Evolutionary conservation across 345 rosid species (phyloP).

Genomic region (Physaria fendleri): DNA sequence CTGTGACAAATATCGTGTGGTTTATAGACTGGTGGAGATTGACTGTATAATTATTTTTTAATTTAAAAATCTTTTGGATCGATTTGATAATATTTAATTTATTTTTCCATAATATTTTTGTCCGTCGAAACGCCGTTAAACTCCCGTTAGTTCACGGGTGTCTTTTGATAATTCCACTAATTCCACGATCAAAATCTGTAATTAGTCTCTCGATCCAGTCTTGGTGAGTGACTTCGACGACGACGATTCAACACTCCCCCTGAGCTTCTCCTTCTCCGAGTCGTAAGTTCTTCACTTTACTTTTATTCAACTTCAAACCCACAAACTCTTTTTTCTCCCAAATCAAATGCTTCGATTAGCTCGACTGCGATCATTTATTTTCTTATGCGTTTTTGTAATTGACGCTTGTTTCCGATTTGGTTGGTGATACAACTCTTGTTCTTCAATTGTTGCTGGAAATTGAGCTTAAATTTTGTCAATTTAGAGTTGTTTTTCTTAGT

Average conservation of each 20-base stretch:
- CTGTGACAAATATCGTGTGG: constrained; percentile 12
- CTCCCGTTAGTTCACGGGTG: background rate
- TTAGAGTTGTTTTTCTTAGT: background rate
- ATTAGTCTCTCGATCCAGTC: constrained; percentile 3
- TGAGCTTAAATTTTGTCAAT: background rate
- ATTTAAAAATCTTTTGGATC: background rate
- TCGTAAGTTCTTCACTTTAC: background rate
- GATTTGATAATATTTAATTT: background rate
- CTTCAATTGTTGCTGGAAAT: background rate
- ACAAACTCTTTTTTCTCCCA: background rate
- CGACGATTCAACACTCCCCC: constrained; percentile 12
- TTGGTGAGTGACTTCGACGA: constrained; percentile 9
- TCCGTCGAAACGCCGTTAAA: background rate
- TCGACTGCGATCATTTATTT: background rate
- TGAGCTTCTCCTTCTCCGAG: background rate
- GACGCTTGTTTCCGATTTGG: background rate
- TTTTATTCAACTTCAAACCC: background rate
- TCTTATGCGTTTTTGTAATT: background rate
- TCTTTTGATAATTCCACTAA: background rate
- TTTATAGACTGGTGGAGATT: background rate
- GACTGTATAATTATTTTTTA: constrained; percentile 22
- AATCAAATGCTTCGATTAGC: background rate
- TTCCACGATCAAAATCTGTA: background rate
- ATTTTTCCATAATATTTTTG: background rate
- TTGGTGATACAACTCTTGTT: background rate